A percentile compares a stretch with the other conserved stretches of the same genome.
Evolutionary conservation across 2,329 filamentous ascomycete genomes (phyloP).

Genomic region (Cordyceps militaris): DNA sequence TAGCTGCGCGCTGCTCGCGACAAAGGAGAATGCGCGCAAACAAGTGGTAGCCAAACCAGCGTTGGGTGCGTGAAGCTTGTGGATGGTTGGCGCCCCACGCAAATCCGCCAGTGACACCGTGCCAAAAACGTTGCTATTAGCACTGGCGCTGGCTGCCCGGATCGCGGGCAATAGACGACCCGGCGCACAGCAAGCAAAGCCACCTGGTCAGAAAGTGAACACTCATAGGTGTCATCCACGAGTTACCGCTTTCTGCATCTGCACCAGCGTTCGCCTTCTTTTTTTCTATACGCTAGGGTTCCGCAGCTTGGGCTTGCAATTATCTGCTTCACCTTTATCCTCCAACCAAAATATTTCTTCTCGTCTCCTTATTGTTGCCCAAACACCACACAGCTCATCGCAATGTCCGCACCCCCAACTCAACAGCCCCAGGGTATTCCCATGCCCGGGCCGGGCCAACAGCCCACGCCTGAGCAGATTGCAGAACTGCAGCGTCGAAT

Average conservation of each 20-base stretch:
- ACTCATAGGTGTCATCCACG: slow-evolving; percentile 15
- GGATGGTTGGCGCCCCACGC: not conserved
- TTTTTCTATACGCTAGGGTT: not conserved
- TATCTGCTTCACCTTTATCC: not conserved
- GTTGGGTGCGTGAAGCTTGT: not conserved
- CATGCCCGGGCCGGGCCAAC: slow-evolving; percentile 33
- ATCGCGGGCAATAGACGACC: slow-evolving; percentile 25
- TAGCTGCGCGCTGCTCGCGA: slow-evolving; percentile 13
- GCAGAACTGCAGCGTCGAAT: slow-evolving; percentile 76
- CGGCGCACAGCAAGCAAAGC: slow-evolving; percentile 15
- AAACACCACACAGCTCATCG: not conserved
- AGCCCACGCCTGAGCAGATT: slow-evolving; percentile 77
- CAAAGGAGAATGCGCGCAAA: not conserved
- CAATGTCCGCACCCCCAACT: slow-evolving; percentile 14
- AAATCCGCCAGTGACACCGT: not conserved
- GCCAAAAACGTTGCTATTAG: not conserved
- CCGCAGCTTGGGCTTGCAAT: not conserved
- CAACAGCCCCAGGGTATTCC: slow-evolving; percentile 23
- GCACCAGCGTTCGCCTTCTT: slow-evolving; percentile 1
- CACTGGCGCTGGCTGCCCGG: slow-evolving; percentile 6
- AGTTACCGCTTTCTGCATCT: slow-evolving; percentile 1
- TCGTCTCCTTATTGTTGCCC: not conserved
- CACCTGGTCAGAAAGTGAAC: slow-evolving; percentile 26
- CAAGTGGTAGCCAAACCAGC: too few species aligned
- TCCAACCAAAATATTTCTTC: not conserved